Percentiles rank a stretch among this genome's conserved stretches.
phyloP scores from a whole-genome alignment of 345 rosid species.

The Lepidium sativum region DNA sequence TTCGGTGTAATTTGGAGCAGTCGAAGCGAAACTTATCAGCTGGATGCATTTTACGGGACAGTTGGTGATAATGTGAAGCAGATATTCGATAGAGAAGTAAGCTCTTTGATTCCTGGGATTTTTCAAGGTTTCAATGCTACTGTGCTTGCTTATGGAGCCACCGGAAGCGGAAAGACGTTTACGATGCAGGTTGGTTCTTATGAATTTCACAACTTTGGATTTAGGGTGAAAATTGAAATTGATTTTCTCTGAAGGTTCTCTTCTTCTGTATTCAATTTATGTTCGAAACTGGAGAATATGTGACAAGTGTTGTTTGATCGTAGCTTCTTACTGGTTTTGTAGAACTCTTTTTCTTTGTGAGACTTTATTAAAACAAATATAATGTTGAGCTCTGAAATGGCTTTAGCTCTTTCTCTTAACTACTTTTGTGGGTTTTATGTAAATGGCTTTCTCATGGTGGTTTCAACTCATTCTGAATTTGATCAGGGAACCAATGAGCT shows the following conservation, averaged over 20 bases:
- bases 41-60: conserved; percentile 73
- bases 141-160: conserved; percentile 86
- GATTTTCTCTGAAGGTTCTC: background rate
- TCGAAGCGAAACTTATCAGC: conserved; percentile 61
- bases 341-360: background rate
- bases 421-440: background rate
- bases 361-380: background rate
- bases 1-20: conserved; percentile 26
- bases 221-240: no score
- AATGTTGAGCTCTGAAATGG: background rate
- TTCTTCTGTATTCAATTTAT: background rate
- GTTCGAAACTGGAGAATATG: background rate
- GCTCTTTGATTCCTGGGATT: conserved; percentile 50
- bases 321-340: background rate
- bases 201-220: background rate
- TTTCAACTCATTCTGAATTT: conserved; percentile 1
- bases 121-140: conserved; percentile 71
- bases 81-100: conserved; percentile 69
- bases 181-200: conserved; percentile 68
- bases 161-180: conserved; percentile 92
- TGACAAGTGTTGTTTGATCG: background rate
- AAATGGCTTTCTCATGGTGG: background rate
- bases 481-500: conserved; percentile 53
- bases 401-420: background rate
- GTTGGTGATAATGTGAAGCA: conserved; percentile 51